phyloP scores from a whole-genome alignment of 495 filamentous ascomycete species.

The Extremus antarcticus region DNA sequence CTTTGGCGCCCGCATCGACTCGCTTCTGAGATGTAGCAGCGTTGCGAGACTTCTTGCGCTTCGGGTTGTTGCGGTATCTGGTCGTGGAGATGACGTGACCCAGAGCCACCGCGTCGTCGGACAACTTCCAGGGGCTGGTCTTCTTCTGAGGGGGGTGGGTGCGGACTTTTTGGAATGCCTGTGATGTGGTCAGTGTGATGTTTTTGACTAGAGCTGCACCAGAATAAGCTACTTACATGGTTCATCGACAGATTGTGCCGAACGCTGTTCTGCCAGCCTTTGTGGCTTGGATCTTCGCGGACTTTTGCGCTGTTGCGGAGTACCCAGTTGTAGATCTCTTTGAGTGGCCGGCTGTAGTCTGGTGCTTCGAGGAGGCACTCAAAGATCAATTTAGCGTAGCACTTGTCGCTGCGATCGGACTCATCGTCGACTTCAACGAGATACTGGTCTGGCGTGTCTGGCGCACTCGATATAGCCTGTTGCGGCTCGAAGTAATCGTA shows the following conservation, averaged over 20 bases:
- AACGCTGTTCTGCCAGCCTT: constrained; percentile 93
- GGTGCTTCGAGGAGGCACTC: constrained; percentile 56
- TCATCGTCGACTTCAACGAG: constrained; percentile 16
- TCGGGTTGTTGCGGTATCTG: constrained; percentile 46
- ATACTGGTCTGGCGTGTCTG: neutral
- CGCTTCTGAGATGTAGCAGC: constrained; percentile 36
- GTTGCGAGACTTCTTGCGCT: constrained; percentile 38
- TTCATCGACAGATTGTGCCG: constrained; percentile 98
- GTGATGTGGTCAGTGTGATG: constrained; percentile 16
- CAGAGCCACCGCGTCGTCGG: constrained; percentile 42
- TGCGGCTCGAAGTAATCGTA: neutral
- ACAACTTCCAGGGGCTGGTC: constrained; percentile 56
- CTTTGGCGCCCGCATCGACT: constrained; percentile 46
- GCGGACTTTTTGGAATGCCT: constrained; percentile 57
- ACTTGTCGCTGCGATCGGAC: constrained; percentile 39
- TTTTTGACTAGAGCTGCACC: constrained; percentile 12
- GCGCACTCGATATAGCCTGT: too few species aligned
- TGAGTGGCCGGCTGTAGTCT: constrained; percentile 59
- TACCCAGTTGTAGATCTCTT: constrained; percentile 89
- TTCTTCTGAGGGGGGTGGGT: constrained; percentile 46
- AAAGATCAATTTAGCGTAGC: constrained; percentile 79
- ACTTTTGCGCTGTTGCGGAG: constrained; percentile 67
- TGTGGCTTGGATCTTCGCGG: constrained; percentile 35
- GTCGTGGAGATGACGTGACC: constrained; percentile 65
- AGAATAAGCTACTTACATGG: constrained; percentile 47